Percentiles rank a stretch among this genome's conserved stretches.
Evolutionary conservation across 164 flowering plant genomes (phyloP).

Genomic region (Kingdonia uniflora): DNA sequence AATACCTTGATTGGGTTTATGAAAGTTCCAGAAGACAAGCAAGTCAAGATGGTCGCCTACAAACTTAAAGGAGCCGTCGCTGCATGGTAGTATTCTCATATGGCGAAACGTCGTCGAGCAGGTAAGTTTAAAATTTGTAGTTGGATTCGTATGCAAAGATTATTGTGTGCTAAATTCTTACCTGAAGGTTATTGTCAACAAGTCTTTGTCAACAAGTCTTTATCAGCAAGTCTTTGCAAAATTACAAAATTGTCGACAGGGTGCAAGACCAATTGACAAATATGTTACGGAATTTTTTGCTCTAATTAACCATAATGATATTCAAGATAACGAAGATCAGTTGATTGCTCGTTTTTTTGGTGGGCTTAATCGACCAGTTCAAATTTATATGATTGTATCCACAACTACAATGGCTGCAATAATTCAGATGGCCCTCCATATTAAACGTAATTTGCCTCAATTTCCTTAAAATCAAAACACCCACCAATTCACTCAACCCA

Average conservation of each 20-base stretch:
- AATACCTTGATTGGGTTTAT: conserved; percentile 1
- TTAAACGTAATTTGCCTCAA: no score
- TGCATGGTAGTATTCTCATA: background rate
- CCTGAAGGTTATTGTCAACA: no score
- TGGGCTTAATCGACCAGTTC: background rate
- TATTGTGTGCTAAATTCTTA: no score
- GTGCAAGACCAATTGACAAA: background rate
- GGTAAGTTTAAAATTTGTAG: background rate
- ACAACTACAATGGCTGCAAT: no score
- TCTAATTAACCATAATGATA: no score
- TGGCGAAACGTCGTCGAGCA: background rate
- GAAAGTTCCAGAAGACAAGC: conserved; percentile 1
- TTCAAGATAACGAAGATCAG: background rate
- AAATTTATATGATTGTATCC: background rate
- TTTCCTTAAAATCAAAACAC: background rate
- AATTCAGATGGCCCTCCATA: no score
- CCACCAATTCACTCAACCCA: background rate
- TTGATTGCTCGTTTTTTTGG: background rate
- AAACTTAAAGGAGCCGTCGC: no score
- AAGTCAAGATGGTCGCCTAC: no score
- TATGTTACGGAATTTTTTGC: background rate
- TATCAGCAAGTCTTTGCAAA: no score
- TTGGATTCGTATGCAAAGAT: no score
- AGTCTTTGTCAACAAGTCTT: no score
- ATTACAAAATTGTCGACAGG: no score